Percentiles rank a stretch among this genome's conserved stretches.
Conservation (phyloP, 768 basidiomycete species). For the Mycena metata region DNA sequence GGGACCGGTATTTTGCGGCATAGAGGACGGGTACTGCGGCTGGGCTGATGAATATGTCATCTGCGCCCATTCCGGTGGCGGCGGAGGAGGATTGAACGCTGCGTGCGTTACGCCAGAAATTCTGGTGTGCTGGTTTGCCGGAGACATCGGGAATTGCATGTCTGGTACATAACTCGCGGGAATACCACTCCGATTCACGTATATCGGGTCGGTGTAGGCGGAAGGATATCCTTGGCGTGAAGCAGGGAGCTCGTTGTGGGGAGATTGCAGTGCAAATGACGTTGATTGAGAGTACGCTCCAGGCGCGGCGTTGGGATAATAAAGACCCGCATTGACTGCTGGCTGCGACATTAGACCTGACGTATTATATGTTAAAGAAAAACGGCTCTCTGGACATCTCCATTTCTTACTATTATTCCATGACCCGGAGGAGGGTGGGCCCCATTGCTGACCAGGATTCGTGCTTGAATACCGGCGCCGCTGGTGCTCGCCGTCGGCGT, state of each 20-base stretch:
- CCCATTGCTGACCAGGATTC: conserved; percentile 5
- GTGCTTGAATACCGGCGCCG: neutral
- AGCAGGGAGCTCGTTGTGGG: neutral
- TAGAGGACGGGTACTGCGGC: neutral
- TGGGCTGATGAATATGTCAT: neutral
- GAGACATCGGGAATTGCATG: neutral
- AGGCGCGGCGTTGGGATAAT: neutral
- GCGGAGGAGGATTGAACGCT: neutral
- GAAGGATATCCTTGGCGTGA: neutral
- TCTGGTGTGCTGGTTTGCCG: neutral
- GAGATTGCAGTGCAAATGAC: neutral
- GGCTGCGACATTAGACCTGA: neutral
- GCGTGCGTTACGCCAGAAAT: neutral
- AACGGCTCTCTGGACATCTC: neutral
- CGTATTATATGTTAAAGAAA: neutral
- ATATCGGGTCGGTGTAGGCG: conserved; percentile 4
- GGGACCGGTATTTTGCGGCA: neutral
- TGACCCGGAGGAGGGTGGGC: neutral
- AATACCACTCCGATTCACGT: neutral
- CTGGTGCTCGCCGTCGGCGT: neutral
- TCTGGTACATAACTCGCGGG: neutral
- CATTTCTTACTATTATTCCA: neutral
- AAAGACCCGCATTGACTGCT: neutral
- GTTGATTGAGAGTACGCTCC: neutral
- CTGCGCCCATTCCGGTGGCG: neutral